Evolutionary conservation across 768 basidiomycete genomes (phyloP), one percentile per base, ranked within the genome.

Genomic region (Amanita pallidorosea): DNA sequence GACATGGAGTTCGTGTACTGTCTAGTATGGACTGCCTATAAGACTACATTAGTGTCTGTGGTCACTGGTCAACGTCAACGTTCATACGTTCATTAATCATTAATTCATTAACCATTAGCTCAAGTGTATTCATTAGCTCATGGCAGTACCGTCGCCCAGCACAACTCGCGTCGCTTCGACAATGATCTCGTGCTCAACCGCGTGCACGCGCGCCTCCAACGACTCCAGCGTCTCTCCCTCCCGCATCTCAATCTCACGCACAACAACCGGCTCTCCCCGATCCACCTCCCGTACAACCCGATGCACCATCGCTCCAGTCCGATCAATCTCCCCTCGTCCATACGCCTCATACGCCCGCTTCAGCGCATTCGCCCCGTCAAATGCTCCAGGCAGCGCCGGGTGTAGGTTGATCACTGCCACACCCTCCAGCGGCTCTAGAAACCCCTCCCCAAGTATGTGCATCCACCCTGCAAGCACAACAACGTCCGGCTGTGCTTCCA

Each of bases 391-490:
- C 2, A 99, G 70, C 4, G 96, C 96, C 6, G 96, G 96, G 60
- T 98, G 96, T 4, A 99, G 72, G 63, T 98, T 99, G 70, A 99
- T 95, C 55, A 96, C 88, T 0, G 90, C 84, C 2, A 95, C 56
- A 47, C 63, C 63, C 44, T 74, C 70, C 46, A 89, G 63, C 29
- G 80, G 71, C 17, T 88, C 78, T 53, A 98, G 65, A 65, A 97
- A 97, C 0, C 69, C 70, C 47, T 88, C 83, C 52, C 84, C 81
- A 53, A 97, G 75, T 59, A 98, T 89, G 60, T 98, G 94, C 95
- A 99, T 97, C 90, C 92, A 99, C 0, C 96, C 96, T 0, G 95
- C 96, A n/a, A 98, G 74, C 6, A 98, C 88, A 44, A 98, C 78
- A 22, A 95, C 63, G 65, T 97, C 89, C 0, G 95, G 95, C 29